Base-by-base conservation (phyloP, 1,139 yeast species). In the Candida sp. region DNA sequence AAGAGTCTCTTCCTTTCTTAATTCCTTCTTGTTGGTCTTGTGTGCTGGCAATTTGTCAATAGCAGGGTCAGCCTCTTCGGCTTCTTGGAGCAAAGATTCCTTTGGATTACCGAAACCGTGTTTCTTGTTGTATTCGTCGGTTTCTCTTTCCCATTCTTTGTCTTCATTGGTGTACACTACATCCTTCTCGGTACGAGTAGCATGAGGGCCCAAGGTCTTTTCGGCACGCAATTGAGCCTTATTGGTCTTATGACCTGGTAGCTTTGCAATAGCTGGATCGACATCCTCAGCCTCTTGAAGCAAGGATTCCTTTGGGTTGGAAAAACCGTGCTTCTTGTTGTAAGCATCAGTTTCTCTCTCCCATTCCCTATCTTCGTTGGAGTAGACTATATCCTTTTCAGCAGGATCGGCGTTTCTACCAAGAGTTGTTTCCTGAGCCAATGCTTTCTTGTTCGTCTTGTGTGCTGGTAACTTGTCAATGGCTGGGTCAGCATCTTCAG, bases 311-410 rank as follows among this genome's bases (percentile, higher is more conserved):
- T 52, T 55, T 37, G 64, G 67, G 47, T 63, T 55, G 37, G 57
- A 56, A 49, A 58, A 52, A 5, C 72, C 73, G 45, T 62, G 69
- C 53, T 67, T 57, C 55, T 64, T 69, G 62, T 70, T 70, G 59
- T 67, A 60, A 5, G 61, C 63, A 30, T 56, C 62, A 31, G 67
- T 65, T n/a, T 62, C 67, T 1, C 57, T 61, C 44, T 69, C 73
- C 44, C 43, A 40, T 28, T 57, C 53, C n/a, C 54, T 49, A 22
- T 42, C 39, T 25, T 49, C 28, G 3, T 48, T 47, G 6, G 49
- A 37, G 31, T 49, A 50, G 9, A 49, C 52, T 7, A 52, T 31
- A 37, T 52, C 57, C 26, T 49, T 47, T 7, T 38, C 55, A 31
- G 39, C 49, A 17, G 44, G 43, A 22, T 39, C 38, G 8, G 47